These are phyloP conservation scores for Pyrus hybrid DNA, from an alignment of 331 rosid genomes.

Conservation along the genomic window DNA sequence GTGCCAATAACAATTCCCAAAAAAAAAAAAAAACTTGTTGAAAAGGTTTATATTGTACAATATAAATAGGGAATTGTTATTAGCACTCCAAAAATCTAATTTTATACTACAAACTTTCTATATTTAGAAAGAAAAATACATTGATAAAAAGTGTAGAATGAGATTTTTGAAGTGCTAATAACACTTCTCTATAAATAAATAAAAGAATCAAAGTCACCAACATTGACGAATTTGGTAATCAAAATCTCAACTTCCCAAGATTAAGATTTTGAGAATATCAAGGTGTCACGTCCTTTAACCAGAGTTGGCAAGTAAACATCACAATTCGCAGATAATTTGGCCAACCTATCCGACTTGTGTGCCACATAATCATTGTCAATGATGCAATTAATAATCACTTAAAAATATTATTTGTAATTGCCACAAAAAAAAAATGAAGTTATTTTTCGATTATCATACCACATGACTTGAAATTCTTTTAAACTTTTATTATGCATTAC, in stretches of 20 bases:
- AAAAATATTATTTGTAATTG: not conserved
- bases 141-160: too few species aligned
- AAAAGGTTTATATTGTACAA: not conserved
- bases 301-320: not conserved
- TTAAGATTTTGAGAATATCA: not conserved
- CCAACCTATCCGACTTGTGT: not conserved
- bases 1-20: too few species aligned
- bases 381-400: too few species aligned
- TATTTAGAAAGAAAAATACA: too few species aligned
- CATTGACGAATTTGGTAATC: not conserved
- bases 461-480: too few species aligned
- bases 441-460: too few species aligned
- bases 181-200: too few species aligned
- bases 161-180: too few species aligned
- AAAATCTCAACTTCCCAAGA: not conserved
- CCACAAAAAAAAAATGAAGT: not conserved
- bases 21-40: not conserved
- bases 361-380: not conserved
- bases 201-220: not conserved
- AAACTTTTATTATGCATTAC: too few species aligned
- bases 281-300: slow-evolving; percentile 3
- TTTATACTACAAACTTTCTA: too few species aligned
- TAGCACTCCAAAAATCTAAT: too few species aligned
- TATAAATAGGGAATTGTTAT: too few species aligned
- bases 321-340: not conserved